Percentiles rank a stretch among this genome's conserved stretches.
phyloP scores from a whole-genome alignment of 1,284 basidiomycete genomes.

The Fomitopsis pinicola region DNA sequence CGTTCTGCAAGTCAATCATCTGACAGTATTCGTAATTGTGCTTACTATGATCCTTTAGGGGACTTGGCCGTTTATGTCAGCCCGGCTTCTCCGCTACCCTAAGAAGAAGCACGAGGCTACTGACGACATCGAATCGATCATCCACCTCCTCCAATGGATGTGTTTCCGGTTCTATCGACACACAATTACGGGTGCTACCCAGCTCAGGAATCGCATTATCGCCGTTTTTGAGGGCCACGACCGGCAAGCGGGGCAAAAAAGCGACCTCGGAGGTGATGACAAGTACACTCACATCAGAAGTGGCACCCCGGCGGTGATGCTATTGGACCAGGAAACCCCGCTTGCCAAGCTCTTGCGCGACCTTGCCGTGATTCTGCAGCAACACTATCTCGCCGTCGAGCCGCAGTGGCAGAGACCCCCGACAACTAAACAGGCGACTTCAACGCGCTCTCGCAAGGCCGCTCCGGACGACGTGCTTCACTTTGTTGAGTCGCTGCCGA shows the following conservation, averaged over 20 bases:
- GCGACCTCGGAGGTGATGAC: not conserved
- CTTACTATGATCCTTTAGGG: not conserved
- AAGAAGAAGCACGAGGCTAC: constrained; percentile 3
- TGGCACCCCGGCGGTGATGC: not conserved
- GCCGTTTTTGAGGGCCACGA: not conserved
- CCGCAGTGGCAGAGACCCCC: no score
- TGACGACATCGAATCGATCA: constrained; percentile 10
- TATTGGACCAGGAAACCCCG: not conserved
- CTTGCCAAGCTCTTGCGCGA: not conserved
- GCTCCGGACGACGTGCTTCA: no score
- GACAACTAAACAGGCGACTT: no score
- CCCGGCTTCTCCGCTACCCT: not conserved
- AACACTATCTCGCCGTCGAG: not conserved
- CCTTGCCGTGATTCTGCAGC: not conserved
- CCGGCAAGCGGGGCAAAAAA: not conserved
- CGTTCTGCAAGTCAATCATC: not conserved
- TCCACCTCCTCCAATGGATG: constrained; percentile 6
- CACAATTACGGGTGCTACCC: not conserved
- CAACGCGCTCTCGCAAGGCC: no score
- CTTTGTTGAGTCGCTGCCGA: no score
- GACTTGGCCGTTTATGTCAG: constrained; percentile 13
- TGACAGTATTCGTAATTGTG: no score
- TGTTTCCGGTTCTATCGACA: not conserved
- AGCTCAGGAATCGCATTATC: not conserved
- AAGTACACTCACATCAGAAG: not conserved